Conservation (phyloP, 345 rosid genomes). For the rapeseed (Brassica napus) region Da-Ae NC_063440.1:25613501-25614000, state of each 20-base stretch:
- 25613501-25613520: too few species aligned
- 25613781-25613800: not conserved
- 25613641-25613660: not conserved
- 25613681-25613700: constrained; percentile 14
- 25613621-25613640: not conserved
- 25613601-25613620: too few species aligned
- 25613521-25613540: too few species aligned
- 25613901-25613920: constrained; percentile 23
- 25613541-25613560: too few species aligned
- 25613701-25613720: not conserved
- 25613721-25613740: not conserved
- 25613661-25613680: not conserved
- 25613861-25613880: constrained; percentile 23
- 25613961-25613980: not conserved
- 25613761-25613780: constrained; percentile 27
- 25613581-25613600: too few species aligned
- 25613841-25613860: not conserved
- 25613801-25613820: not conserved
- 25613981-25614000: not conserved
- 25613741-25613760: constrained; percentile 3
- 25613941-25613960: not conserved
- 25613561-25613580: too few species aligned
- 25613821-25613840: constrained; percentile 18
- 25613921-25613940: not conserved
- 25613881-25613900: not conserved